These are phyloP conservation scores for Corniculantispora saksenae DNA, from an alignment of 2,329 filamentous ascomycete genomes.

Conservation along the genomic window DNA sequence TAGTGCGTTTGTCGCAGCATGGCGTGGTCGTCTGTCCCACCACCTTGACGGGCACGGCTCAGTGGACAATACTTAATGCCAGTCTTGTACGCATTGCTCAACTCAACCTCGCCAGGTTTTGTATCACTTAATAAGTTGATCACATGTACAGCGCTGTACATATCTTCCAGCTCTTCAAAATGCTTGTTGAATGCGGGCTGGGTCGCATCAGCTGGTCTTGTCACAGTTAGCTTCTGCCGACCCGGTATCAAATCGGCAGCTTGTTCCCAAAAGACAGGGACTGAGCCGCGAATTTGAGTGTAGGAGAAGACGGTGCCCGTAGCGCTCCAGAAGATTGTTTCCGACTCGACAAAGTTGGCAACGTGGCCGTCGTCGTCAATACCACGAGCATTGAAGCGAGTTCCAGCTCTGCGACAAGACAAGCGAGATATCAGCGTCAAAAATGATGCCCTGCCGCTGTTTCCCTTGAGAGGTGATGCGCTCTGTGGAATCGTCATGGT, in stretches of 20 bases:
- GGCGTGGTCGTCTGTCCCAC: constrained; percentile 64
- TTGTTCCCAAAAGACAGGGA: constrained; percentile 98
- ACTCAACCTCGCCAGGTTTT: constrained; percentile 82
- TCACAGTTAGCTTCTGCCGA: constrained; percentile 92
- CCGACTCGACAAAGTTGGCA: constrained; percentile 97
- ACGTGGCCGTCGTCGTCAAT: constrained; percentile 98
- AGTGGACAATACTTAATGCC: constrained; percentile 75
- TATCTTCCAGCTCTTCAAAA: constrained; percentile 80
- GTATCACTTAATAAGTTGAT: constrained; percentile 91
- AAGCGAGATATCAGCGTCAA: constrained; percentile 89
- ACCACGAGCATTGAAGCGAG: constrained; percentile 93
- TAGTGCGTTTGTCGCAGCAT: constrained; percentile 83
- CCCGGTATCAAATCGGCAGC: constrained; percentile 82
- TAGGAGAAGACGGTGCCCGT: constrained; percentile 84
- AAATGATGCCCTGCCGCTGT: constrained; percentile 74
- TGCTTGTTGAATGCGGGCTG: constrained; percentile 96
- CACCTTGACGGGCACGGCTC: constrained; percentile 55
- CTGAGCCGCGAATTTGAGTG: constrained; percentile 86
- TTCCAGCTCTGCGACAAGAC: constrained; percentile 88
- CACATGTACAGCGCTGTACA: constrained; percentile 88
- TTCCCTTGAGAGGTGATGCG: constrained; percentile 68
- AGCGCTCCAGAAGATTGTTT: constrained; percentile 87
- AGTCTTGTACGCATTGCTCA: constrained; percentile 76
- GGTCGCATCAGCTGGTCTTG: constrained; percentile 83
- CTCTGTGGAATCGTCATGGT: constrained; percentile 82